phyloP scores from a whole-genome alignment of 805 yeast genomes.

The Maudiozyma bulderi region DNA sequence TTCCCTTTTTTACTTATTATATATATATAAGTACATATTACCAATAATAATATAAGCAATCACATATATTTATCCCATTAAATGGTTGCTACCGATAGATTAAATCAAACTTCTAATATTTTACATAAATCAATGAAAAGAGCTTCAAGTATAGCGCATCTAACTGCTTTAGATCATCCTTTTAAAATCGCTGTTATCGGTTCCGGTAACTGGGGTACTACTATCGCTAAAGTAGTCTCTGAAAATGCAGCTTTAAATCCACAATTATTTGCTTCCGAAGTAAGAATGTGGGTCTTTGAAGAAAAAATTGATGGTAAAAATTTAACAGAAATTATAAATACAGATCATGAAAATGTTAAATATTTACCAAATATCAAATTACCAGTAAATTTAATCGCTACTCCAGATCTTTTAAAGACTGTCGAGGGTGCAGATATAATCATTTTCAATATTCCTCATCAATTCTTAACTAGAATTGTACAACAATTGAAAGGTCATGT shows the following conservation, averaged over 20 bases:
- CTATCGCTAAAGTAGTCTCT: conserved; percentile 90
- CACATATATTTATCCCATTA: neutral
- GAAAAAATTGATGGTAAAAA: conserved; percentile 70
- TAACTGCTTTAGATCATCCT: conserved; percentile 23
- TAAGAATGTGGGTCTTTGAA: conserved; percentile 95
- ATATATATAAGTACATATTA: neutral
- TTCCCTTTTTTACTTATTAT: neutral
- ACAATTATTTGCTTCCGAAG: conserved; percentile 58
- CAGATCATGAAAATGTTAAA: conserved; percentile 85
- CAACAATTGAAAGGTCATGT: conserved; percentile 70
- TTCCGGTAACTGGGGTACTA: conserved; percentile 97
- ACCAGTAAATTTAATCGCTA: conserved; percentile 81
- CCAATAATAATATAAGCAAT: neutral
- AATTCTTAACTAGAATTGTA: conserved; percentile 74
- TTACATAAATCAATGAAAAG: conserved; percentile 18
- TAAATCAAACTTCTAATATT: conserved; percentile 24
- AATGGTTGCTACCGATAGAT: conserved; percentile 27
- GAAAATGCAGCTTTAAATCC: conserved; percentile 74
- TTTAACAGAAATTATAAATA: conserved; percentile 84
- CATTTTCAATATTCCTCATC: conserved; percentile 95
- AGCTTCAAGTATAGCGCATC: conserved; percentile 5
- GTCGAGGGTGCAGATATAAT: conserved; percentile 76
- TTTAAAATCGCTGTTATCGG: conserved; percentile 73
- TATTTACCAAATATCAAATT: conserved; percentile 83
- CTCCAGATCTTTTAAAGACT: conserved; percentile 70